Evolutionary conservation across 1,284 basidiomycete genomes (phyloP).

Genomic region (Tilletia setariae): DNA sequence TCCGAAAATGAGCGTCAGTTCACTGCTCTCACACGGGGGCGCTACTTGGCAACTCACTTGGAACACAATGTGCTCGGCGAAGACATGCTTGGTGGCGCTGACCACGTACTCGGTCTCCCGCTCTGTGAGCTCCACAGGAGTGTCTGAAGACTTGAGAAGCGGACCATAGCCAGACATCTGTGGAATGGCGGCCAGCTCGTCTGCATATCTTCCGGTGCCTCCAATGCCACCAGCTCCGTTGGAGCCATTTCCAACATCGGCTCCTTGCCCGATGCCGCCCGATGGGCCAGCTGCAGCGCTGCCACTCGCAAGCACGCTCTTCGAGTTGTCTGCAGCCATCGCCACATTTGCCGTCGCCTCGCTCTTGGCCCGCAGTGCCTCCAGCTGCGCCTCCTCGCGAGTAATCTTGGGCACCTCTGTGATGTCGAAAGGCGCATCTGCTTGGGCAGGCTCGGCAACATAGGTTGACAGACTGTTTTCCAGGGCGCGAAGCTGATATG

Average conservation of each 20-base stretch:
- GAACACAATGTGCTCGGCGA: slow-evolving; percentile 82
- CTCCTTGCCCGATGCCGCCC: slow-evolving; percentile 29
- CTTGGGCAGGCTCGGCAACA: slow-evolving; percentile 36
- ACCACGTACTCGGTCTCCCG: slow-evolving; percentile 98
- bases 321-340: slow-evolving; percentile 45
- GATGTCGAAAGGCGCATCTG: slow-evolving; percentile 40
- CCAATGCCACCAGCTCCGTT: slow-evolving; percentile 59
- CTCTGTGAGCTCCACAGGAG: slow-evolving; percentile 83
- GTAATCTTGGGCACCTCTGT: slow-evolving; percentile 42
- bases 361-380: slow-evolving; percentile 46
- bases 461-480: slow-evolving; percentile 45
- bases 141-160: slow-evolving; percentile 79
- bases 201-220: slow-evolving; percentile 62
- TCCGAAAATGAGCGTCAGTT: no score
- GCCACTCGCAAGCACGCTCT: slow-evolving; percentile 27
- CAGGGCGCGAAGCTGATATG: slow-evolving; percentile 52
- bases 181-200: slow-evolving; percentile 79
- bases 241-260: slow-evolving; percentile 18
- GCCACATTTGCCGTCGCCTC: slow-evolving; percentile 46
- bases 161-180: slow-evolving; percentile 82
- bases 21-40: background rate
- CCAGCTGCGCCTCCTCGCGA: slow-evolving; percentile 42
- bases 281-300: slow-evolving; percentile 8
- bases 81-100: slow-evolving; percentile 92
- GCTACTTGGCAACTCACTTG: slow-evolving; percentile 60